Conservation (phyloP, 2,329 filamentous ascomycete species). For the Knoxdaviesia proteae region DNA sequence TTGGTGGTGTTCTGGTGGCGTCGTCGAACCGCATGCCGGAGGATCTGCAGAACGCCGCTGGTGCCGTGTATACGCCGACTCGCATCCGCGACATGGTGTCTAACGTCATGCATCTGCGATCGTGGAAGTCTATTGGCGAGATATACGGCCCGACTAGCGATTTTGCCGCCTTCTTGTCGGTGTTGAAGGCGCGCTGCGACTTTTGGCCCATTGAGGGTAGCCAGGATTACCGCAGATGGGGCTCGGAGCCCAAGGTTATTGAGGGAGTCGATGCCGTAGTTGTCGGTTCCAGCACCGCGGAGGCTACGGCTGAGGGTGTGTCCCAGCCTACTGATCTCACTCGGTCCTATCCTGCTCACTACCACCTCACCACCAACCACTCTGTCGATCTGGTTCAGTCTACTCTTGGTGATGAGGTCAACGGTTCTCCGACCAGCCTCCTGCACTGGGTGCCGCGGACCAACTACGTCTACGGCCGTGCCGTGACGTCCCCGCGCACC, state of each 20-base stretch:
- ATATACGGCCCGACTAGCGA: constrained; percentile 44
- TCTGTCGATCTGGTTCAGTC: no score
- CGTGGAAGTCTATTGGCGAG: constrained; percentile 17
- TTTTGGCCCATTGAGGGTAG: constrained; percentile 68
- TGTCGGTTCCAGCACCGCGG: background rate
- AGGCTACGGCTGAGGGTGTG: no score
- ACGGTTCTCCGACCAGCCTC: no score
- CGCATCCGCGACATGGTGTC: constrained; percentile 29
- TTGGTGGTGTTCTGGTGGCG: constrained; percentile 61
- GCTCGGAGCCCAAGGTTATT: background rate
- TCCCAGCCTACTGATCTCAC: no score
- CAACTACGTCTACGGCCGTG: constrained; percentile 40
- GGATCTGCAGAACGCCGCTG: constrained; percentile 55
- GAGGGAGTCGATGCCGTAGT: background rate
- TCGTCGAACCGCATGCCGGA: constrained; percentile 73
- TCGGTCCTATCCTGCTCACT: no score
- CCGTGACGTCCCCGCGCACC: constrained; percentile 35
- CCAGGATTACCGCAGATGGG: constrained; percentile 22
- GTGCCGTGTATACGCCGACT: constrained; percentile 42
- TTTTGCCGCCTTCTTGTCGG: constrained; percentile 55
- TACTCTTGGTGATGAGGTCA: no score
- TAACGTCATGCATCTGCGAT: constrained; percentile 17
- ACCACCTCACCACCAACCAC: no score
- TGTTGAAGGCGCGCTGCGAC: constrained; percentile 58
- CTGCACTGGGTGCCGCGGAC: constrained; percentile 19